Conservation (phyloP, 1,139 yeast species). For the Geotrichum cucujoidarum region DNA sequence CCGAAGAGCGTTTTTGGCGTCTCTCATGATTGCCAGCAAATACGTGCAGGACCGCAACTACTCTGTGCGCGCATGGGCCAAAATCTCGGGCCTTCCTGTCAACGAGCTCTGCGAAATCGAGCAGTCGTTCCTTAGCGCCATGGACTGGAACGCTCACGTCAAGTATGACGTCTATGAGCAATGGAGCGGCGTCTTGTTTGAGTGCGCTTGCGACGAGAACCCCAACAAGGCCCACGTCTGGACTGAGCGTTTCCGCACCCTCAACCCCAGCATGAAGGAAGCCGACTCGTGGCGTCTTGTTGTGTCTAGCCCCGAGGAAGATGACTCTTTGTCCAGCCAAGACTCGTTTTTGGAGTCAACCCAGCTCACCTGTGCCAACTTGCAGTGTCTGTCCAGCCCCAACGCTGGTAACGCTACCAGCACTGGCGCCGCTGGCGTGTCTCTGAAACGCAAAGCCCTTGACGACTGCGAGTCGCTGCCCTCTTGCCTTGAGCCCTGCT, state of each 20-base stretch:
- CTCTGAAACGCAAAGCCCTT: not conserved
- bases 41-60: slow-evolving; percentile 69
- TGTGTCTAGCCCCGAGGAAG: not conserved
- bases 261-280: slow-evolving; percentile 2
- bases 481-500: no score
- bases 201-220: slow-evolving; percentile 24
- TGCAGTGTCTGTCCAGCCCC: slow-evolving; percentile 1
- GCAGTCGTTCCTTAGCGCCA: slow-evolving; percentile 45
- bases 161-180: slow-evolving; percentile 48
- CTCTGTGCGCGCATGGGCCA: slow-evolving; percentile 66
- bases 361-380: slow-evolving; percentile 4
- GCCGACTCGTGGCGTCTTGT: slow-evolving; percentile 6
- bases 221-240: not conserved
- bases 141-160: slow-evolving; percentile 55
- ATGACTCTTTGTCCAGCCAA: not conserved
- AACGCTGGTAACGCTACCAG: not conserved
- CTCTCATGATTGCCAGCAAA: slow-evolving; percentile 65
- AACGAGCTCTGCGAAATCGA: slow-evolving; percentile 51
- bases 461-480: not conserved
- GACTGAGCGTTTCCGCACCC: slow-evolving; percentile 4
- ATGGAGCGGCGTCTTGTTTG: slow-evolving; percentile 42
- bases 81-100: slow-evolving; percentile 59
- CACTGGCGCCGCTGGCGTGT: no score
- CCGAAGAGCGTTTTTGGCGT: slow-evolving; percentile 59
- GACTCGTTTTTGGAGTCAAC: not conserved